Evolutionary conservation across 2,329 filamentous ascomycete genomes (phyloP), one percentile per base, ranked within the genome.

Genomic region (Colletotrichum ledebouriae): DNA sequence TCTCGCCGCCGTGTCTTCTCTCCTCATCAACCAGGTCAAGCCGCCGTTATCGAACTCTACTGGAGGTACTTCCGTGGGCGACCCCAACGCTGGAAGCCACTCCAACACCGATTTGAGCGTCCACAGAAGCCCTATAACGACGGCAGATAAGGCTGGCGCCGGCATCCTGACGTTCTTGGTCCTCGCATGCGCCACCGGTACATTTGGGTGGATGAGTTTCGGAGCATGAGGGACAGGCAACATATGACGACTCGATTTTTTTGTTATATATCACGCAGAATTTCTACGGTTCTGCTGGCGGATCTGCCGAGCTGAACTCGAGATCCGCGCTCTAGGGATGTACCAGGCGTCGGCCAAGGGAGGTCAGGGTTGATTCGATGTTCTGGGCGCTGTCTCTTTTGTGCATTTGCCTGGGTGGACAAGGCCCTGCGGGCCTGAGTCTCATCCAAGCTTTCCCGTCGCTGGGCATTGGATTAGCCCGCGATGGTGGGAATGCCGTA

Each of bases 1-100:
- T 0, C 77, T 90, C 13, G 84, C 84, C 29, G 83, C 88, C 3
- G 82, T 89, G 17, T 84, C 84, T 5, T 83, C 83, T 1, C 83
- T 86, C 4, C 77, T 90, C 50, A 80, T 87, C 50, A 75, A 77
- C 33, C 71, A 76, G 4, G 78, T 79, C 2, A 76, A 80, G 22
- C 71, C 76, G 2, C 84, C 85, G 0, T 80, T 83, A 2, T 86
- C 83, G 0, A 82, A 82, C 3, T 67, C 57, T 1, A 85, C 82
- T 1, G 87, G 86, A 15, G 88, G 87, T 39, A 87, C 80, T 0
- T 83, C 81, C 3, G 77, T 75, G 66, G 83, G 83, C 1, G 75
- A 84, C 50, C 76, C 78, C 4, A 78, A 82, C 65, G 83, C 83
- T 4, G 82, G 80, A 20, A 76, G 76, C 25, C 75, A 78, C 34